Percentiles rank a stretch among this genome's conserved stretches.
Evolutionary conservation across 2,329 filamentous ascomycete species (phyloP).

Genomic region (Arthrinium phaeospermum): DNA sequence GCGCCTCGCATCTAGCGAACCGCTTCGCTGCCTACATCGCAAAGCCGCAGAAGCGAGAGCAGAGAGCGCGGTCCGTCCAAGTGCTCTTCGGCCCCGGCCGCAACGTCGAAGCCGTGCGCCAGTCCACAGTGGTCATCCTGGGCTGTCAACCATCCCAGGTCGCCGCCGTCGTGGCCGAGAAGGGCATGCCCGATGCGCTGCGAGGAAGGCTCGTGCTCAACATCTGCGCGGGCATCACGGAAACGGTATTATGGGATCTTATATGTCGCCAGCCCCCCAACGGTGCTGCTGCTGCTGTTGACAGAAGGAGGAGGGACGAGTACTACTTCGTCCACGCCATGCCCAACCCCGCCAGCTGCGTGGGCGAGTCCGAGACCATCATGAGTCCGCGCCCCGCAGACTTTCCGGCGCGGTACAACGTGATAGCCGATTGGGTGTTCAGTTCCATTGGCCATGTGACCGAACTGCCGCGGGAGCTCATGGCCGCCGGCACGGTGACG

Average conservation of each 20-base stretch:
- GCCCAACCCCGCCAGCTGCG: constrained; percentile 82
- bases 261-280: constrained; percentile 37
- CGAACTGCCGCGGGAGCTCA: constrained; percentile 67
- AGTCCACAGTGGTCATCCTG: constrained; percentile 76
- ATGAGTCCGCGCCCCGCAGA: constrained; percentile 61
- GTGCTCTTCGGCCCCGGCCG: constrained; percentile 69
- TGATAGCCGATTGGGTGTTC: constrained; percentile 79
- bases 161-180: constrained; percentile 67
- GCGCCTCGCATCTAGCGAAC: constrained; percentile 57
- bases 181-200: constrained; percentile 75
- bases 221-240: constrained; percentile 79
- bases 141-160: constrained; percentile 83
- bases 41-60: constrained; percentile 55
- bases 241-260: constrained; percentile 64
- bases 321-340: constrained; percentile 78
- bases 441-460: constrained; percentile 73
- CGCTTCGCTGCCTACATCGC: constrained; percentile 32
- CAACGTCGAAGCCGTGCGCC: constrained; percentile 71
- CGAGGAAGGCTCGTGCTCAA: constrained; percentile 81
- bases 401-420: neutral
- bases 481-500: constrained; percentile 76
- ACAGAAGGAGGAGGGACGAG: constrained; percentile 50
- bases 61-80: constrained; percentile 62
- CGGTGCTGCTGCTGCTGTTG: constrained; percentile 48
- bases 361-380: constrained; percentile 83